Percentiles rank a stretch among this genome's conserved stretches.
Conservation (phyloP, 2,329 filamentous ascomycete genomes). For the Colletotrichum somersetense region DNA sequence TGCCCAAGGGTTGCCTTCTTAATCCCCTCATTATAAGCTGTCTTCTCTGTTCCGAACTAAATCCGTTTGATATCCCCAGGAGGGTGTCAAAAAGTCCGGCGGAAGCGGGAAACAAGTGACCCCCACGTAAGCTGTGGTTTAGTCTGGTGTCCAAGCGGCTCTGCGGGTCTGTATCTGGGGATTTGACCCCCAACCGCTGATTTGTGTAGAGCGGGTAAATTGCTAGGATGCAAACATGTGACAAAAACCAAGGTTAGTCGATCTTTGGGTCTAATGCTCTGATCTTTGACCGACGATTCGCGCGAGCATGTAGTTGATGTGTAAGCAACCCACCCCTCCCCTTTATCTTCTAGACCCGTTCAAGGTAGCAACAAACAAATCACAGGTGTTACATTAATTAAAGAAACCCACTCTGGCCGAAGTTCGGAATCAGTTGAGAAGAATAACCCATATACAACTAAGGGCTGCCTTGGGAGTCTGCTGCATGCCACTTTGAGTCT, state of each 20-base stretch:
- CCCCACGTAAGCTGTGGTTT: conserved; percentile 23
- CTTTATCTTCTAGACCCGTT: neutral
- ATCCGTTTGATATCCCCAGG: neutral
- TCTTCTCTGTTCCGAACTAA: neutral
- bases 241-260: neutral
- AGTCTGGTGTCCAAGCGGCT: conserved; percentile 27
- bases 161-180: conserved; percentile 24
- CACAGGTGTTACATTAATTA: conserved; percentile 19
- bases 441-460: conserved; percentile 6
- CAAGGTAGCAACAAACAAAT: conserved; percentile 14
- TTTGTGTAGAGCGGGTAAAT: conserved; percentile 11
- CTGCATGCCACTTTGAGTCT: too few relatives aligned
- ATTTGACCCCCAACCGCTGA: conserved; percentile 26
- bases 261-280: conserved; percentile 10
- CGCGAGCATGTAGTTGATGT: neutral
- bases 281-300: neutral
- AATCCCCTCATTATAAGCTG: neutral
- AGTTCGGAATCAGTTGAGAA: conserved; percentile 2
- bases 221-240: neutral
- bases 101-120: conserved; percentile 5
- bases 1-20: neutral
- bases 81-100: neutral
- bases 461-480: conserved; percentile 21
- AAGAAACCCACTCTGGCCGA: conserved; percentile 17
- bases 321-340: neutral